phyloP scores from a whole-genome alignment of 495 filamentous ascomycete genomes.

The Darksidea phi region DNA sequence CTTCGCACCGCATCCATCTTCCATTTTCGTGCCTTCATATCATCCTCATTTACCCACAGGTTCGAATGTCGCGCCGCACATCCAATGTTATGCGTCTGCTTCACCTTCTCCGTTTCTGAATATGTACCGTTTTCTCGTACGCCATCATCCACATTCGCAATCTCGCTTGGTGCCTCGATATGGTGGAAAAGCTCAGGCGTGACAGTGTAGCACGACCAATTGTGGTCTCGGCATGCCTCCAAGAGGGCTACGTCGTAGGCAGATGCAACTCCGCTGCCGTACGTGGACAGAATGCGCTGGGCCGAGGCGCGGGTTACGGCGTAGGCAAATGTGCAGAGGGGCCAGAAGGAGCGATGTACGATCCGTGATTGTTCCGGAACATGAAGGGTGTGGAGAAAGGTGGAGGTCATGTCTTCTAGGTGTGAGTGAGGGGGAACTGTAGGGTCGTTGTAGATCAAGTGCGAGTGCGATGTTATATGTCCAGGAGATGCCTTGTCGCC shows the following conservation, averaged over 20 bases:
- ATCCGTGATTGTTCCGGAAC: constrained; percentile 40
- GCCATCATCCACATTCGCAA: constrained; percentile 25
- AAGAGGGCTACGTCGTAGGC: constrained; percentile 41
- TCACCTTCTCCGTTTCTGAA: too few relatives aligned
- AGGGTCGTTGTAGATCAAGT: constrained; percentile 31
- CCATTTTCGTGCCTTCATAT: too few relatives aligned
- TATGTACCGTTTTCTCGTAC: background rate
- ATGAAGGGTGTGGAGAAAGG: constrained; percentile 26
- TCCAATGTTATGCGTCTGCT: too few relatives aligned
- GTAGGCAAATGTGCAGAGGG: constrained; percentile 52
- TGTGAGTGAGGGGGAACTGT: constrained; percentile 26
- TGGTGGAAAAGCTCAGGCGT: constrained; percentile 44
- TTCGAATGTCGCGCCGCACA: too few relatives aligned
- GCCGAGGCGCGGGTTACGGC: constrained; percentile 43
- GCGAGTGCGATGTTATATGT: constrained; percentile 21
- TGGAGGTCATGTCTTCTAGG: constrained; percentile 30
- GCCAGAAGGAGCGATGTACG: constrained; percentile 43
- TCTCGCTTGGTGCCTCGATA: constrained; percentile 33
- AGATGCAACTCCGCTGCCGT: constrained; percentile 23
- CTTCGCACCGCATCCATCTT: too few relatives aligned
- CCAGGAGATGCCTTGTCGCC: constrained; percentile 39
- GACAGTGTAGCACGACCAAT: constrained; percentile 34
- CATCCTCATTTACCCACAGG: too few relatives aligned
- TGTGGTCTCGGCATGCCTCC: constrained; percentile 39
- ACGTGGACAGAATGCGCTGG: constrained; percentile 24